Evolutionary conservation across 2,329 filamentous ascomycete species (phyloP).

Genomic region (Nemania sp.): DNA sequence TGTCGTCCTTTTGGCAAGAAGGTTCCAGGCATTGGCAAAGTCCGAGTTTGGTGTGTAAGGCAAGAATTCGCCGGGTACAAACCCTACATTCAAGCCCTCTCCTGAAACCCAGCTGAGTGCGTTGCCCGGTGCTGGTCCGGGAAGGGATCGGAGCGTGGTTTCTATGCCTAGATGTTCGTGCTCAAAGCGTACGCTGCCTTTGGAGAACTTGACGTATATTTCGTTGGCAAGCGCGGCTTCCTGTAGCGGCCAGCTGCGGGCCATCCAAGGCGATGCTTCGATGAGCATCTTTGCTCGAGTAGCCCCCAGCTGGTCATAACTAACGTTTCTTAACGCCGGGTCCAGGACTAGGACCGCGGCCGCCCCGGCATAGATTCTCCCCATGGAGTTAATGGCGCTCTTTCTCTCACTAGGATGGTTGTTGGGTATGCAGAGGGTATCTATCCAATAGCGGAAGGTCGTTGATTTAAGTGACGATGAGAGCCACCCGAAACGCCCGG

Average conservation of each 20-base stretch:
- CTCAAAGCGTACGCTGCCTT: neutral
- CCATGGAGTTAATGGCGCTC: neutral
- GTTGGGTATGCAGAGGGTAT: constrained; percentile 1
- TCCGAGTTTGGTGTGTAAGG: neutral
- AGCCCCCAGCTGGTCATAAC: neutral
- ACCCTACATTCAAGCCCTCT: too few relatives aligned
- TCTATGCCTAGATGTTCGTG: neutral
- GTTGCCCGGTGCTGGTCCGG: neutral
- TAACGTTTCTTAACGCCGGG: neutral
- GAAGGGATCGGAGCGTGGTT: neutral
- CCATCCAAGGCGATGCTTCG: neutral
- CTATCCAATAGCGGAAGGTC: neutral
- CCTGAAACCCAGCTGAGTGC: neutral
- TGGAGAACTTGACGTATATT: neutral
- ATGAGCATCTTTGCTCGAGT: neutral
- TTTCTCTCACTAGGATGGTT: neutral
- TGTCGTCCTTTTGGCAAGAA: neutral
- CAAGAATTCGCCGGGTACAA: neutral
- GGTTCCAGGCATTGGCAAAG: neutral
- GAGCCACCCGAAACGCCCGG: neutral
- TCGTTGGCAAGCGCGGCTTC: neutral
- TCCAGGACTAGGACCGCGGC: neutral
- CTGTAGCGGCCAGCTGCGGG: neutral
- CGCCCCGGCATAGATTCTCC: neutral
- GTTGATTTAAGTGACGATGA: neutral